phyloP scores from a whole-genome alignment of 306 rosid genomes.

The Dalbergia oliveri region DNA sequence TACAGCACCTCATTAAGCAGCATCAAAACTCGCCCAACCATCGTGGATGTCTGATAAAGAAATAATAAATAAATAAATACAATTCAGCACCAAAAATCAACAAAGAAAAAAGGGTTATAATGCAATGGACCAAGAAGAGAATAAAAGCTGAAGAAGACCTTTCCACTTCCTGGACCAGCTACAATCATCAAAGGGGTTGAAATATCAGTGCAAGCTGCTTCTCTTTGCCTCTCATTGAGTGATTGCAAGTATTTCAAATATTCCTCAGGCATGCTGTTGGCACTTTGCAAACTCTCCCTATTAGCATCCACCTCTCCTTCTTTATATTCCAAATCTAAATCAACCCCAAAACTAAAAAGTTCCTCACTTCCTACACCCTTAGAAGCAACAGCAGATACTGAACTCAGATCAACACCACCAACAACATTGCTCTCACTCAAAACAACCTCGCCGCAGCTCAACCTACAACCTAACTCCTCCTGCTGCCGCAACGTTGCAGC shows the following conservation, averaged over 20 bases:
- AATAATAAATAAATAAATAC: conserved; percentile 28
- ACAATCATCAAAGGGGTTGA: conserved; percentile 84
- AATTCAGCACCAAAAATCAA: conserved; percentile 44
- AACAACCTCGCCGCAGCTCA: conserved; percentile 8
- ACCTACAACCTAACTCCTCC: conserved; percentile 28
- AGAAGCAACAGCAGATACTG: conserved; percentile 24
- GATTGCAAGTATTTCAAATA: conserved; percentile 69
- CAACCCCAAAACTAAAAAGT: conserved; percentile 40
- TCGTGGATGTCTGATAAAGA: conserved; percentile 84
- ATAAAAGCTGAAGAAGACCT: conserved; percentile 55
- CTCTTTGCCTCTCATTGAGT: conserved; percentile 83
- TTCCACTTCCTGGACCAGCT: conserved; percentile 99
- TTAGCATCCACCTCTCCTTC: conserved; percentile 38
- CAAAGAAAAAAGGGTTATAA: conserved; percentile 4
- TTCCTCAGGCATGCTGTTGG: conserved; percentile 73
- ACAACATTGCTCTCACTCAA: conserved; percentile 31
- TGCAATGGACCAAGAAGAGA: conserved; percentile 9
- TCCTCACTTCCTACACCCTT: conserved; percentile 46
- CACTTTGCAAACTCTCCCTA: conserved; percentile 37
- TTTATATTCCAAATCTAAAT: conserved; percentile 41
- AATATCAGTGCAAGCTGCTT: conserved; percentile 85
- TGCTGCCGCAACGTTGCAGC: conserved; percentile 10
- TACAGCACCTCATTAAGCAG: conserved; percentile 82
- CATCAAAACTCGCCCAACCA: conserved; percentile 94
- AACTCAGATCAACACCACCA: conserved; percentile 36